phyloP scores from a whole-genome alignment of 2,329 filamentous ascomycete genomes.

The Arthrobotrys entomopaga region DNA sequence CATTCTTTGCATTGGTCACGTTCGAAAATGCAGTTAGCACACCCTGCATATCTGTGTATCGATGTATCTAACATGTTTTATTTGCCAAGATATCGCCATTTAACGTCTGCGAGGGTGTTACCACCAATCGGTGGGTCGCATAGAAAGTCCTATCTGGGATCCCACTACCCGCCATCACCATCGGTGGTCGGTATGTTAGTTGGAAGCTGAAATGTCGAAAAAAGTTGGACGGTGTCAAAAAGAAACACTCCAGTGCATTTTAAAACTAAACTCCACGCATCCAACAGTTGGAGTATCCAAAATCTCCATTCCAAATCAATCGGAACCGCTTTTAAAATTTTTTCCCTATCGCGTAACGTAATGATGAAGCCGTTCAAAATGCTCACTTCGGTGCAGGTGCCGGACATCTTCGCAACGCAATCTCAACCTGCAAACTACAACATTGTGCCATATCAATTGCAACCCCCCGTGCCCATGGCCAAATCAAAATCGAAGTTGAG shows the following conservation, averaged over 20 bases:
- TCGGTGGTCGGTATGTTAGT: neutral
- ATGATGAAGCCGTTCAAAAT: constrained; percentile 9
- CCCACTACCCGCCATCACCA: constrained; percentile 5
- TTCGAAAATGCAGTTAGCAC: too few relatives aligned
- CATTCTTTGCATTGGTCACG: too few relatives aligned
- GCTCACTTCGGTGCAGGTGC: constrained; percentile 5
- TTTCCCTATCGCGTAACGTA: too few relatives aligned
- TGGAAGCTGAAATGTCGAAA: too few relatives aligned
- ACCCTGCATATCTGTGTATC: neutral
- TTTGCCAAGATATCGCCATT: neutral
- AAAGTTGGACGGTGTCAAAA: neutral
- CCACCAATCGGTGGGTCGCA: neutral
- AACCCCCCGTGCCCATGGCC: too few relatives aligned
- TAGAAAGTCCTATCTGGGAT: constrained; percentile 9
- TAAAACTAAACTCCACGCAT: constrained; percentile 1
- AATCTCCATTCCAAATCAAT: neutral
- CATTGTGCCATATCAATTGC: constrained; percentile 19
- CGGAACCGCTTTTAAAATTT: neutral
- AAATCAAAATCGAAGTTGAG: neutral
- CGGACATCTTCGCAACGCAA: constrained; percentile 43
- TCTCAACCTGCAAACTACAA: constrained; percentile 45
- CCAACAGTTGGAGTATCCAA: neutral
- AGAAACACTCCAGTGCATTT: constrained; percentile 2
- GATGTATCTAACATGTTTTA: neutral
- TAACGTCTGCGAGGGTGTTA: neutral